Base-by-base conservation (phyloP, 1,139 yeast genomes). In the Yamadazyma sp. region DNA sequence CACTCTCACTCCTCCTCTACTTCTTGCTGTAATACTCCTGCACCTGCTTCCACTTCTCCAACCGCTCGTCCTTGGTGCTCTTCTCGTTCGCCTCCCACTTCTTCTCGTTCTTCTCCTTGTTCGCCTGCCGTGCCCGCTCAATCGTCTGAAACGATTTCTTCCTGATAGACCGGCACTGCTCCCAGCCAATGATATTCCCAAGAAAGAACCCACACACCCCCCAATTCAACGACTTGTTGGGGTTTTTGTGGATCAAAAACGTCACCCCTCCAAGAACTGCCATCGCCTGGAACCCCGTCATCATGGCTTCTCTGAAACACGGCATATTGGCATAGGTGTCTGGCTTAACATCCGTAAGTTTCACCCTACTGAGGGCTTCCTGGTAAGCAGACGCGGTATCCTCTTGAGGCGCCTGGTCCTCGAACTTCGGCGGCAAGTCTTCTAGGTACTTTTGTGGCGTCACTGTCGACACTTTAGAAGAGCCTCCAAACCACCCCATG, bases 101-200 rank as follows among this genome's bases (percentile, higher is more conserved):
- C 48, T 59, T 58, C 35, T 48, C 51, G 33, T 51, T 52, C 44
- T 52, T 67, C 41, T 64, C 76, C 42, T 65, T 70, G 45, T 76
- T 77, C 2, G 59, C 65, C 42, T 73, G 73, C 47, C 76, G 75
- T 0, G 92, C 92, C 51, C 71, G 58, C 45, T 77, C 80, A 46
- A 86, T 79, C 45, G 81, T 78, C 46, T 73, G 73, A 52, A 77
- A 70, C 33, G 83, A 80, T 49, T 76, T 73, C 52, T 84, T 70
- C 56, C 95, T 69, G 39, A 80, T 73, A 36, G 80, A 74, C 43
- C 96, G 71, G 58, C 97, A 90, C 60, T 87, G 95, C 59, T 90
- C 96, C 96, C 96, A 90, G 1, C 95, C 87, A 26, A 86, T 82
- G 1, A 86, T 72, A 37, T 87, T 81, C 1, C 96, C 97, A 26